A percentile compares a stretch with the other conserved stretches of the same genome.
phyloP scores from a whole-genome alignment of 2,329 filamentous ascomycete species.

The Pseudomassariella vexata region DNA sequence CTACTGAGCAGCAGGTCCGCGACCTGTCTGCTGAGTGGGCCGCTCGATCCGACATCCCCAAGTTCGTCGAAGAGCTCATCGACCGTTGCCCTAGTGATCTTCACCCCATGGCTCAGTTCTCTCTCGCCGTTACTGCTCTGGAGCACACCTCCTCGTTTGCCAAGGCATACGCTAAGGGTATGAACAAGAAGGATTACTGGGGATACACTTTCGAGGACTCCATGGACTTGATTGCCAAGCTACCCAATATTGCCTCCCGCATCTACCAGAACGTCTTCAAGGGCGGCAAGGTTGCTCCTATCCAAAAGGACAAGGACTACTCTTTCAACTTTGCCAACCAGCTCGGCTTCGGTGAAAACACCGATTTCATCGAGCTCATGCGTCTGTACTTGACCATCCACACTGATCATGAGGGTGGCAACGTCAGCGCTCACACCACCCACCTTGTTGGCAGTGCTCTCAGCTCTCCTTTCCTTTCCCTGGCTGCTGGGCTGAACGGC shows the following conservation, averaged over 20 bases:
- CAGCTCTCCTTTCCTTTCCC: constrained; percentile 94
- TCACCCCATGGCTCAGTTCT: constrained; percentile 99
- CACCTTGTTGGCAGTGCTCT: constrained; percentile 95
- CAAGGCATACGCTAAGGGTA: constrained; percentile 97
- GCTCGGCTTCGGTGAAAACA: constrained; percentile 92
- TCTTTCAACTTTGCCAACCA: constrained; percentile 99
- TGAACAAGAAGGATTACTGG: constrained; percentile 99
- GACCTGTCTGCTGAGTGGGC: constrained; percentile 98
- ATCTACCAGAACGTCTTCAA: constrained; percentile 99
- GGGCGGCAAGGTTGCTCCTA: constrained; percentile 92
- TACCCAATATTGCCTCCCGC: constrained; percentile 93
- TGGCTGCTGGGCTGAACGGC: constrained; percentile 95
- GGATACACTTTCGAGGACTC: constrained; percentile 98
- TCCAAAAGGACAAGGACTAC: constrained; percentile 99
- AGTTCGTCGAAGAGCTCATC: constrained; percentile 98
- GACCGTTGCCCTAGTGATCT: constrained; percentile 98
- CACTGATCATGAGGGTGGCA: constrained; percentile 99
- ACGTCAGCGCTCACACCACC: constrained; percentile 97
- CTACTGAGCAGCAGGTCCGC: constrained; percentile 95
- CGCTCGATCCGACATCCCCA: constrained; percentile 91
- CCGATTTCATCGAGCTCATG: constrained; percentile 96
- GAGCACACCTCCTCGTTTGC: constrained; percentile 97
- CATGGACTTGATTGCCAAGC: constrained; percentile 99
- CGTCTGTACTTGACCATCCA: constrained; percentile 99
- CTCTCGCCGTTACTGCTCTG: constrained; percentile 91